Conservation (phyloP, 371 early-diverging fungal species). For the Chytridium lagenaria region DNA sequence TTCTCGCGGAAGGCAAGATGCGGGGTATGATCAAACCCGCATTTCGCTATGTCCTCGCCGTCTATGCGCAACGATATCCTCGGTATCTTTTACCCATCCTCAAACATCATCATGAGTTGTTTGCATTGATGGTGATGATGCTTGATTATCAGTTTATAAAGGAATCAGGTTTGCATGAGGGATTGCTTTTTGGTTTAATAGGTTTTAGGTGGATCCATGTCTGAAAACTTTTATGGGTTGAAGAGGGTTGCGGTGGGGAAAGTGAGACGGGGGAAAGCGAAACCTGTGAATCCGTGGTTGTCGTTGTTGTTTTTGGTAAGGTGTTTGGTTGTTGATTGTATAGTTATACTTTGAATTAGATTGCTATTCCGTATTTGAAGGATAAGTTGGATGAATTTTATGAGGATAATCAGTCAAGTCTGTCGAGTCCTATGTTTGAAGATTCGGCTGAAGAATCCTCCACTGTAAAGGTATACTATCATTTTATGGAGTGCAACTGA, state of each 20-base stretch:
- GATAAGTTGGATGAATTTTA: conserved; percentile 74
- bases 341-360: conserved; percentile 32
- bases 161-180: conserved; percentile 78
- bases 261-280: conserved; percentile 34
- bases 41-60: conserved; percentile 80
- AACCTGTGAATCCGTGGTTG: conserved; percentile 56
- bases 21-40: conserved; percentile 85
- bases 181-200: conserved; percentile 45
- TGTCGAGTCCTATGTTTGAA: neutral
- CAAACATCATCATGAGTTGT: conserved; percentile 75
- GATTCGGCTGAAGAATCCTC: conserved; percentile 23
- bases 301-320: conserved; percentile 77
- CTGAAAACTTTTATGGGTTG: conserved; percentile 92
- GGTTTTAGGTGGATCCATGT: conserved; percentile 75
- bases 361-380: conserved; percentile 78
- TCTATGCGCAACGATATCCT: conserved; percentile 91
- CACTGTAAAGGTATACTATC: neutral
- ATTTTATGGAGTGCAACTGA: neutral
- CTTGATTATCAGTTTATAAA: conserved; percentile 84
- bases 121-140: conserved; percentile 74
- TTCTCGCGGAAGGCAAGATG: conserved; percentile 84
- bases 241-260: conserved; percentile 61
- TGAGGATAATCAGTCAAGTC: conserved; percentile 39
- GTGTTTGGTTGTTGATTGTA: conserved; percentile 50
- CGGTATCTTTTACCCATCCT: conserved; percentile 77